A percentile compares a stretch with the other conserved stretches of the same genome.
Conservation (phyloP, 192 early-diverging fungal genomes). For the Coemansia sp. region DNA sequence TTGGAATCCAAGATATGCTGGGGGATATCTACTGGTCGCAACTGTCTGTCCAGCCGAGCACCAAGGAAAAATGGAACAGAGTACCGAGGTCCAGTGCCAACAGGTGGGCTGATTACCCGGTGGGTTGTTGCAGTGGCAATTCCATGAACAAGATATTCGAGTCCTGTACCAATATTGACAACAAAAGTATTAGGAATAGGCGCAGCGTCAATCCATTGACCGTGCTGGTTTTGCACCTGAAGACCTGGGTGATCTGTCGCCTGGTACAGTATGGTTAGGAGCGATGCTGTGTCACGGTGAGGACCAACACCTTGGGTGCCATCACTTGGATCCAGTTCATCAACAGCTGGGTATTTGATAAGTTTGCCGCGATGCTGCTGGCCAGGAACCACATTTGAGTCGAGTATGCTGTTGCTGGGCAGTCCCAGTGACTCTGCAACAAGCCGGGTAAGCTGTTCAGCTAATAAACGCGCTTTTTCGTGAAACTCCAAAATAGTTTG, state of each 20-base stretch:
- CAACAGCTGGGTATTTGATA: conserved; percentile 31
- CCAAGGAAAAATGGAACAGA: conserved; percentile 63
- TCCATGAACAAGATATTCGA: conserved; percentile 57
- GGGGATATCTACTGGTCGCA: conserved; percentile 39
- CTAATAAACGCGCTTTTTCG: conserved; percentile 42
- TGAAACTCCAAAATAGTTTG: conserved; percentile 43
- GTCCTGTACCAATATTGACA: conserved; percentile 64
- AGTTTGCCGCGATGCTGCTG: conserved; percentile 30
- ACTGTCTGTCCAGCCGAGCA: conserved; percentile 37
- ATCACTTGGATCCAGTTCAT: conserved; percentile 17
- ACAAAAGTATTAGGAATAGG: conserved; percentile 62
- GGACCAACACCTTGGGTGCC: conserved; percentile 56
- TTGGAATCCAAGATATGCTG: conserved; percentile 14
- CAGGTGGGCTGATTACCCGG: conserved; percentile 57
- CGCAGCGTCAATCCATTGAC: conserved; percentile 63
- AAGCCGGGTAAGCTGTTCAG: conserved; percentile 49
- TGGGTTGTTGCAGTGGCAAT: conserved; percentile 60
- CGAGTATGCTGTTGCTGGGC: conserved; percentile 29
- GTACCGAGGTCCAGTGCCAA: conserved; percentile 51
- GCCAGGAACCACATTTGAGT: conserved; percentile 9
- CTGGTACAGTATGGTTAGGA: conserved; percentile 60
- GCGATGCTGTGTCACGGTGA: conserved; percentile 47
- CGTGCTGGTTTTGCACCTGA: conserved; percentile 62
- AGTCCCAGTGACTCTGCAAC: conserved; percentile 56
- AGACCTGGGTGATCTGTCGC: conserved; percentile 59